Evolutionary conservation across 1,139 yeast species (phyloP).

Genomic region (Kodamaea plutei): DNA sequence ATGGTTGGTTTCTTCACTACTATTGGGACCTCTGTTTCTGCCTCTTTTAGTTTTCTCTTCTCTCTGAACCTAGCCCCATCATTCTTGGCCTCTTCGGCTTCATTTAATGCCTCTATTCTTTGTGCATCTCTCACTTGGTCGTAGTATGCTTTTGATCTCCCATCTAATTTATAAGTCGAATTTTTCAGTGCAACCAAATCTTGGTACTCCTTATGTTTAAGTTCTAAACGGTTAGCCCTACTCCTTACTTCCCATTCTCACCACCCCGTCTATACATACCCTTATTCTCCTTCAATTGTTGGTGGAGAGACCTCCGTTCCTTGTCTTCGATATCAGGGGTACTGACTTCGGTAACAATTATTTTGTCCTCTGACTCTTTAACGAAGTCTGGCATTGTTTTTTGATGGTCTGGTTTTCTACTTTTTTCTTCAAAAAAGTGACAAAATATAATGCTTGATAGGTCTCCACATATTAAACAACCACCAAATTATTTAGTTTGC

Average conservation of each 20-base stretch:
- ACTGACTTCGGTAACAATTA: too few relatives aligned
- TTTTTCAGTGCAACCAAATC: conserved; percentile 14
- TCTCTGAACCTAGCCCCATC: conserved; percentile 10
- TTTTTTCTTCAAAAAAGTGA: neutral
- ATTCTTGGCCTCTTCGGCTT: conserved; percentile 9
- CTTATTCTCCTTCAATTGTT: conserved; percentile 14
- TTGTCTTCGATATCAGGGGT: too few relatives aligned
- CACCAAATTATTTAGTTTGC: too few relatives aligned
- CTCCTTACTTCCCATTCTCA: neutral
- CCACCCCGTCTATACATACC: conserved; percentile 15
- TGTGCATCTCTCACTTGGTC: conserved; percentile 19
- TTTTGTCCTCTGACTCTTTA: too few relatives aligned
- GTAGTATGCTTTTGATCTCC: conserved; percentile 19
- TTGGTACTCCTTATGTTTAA: conserved; percentile 15
- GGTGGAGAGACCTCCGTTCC: conserved; percentile 14
- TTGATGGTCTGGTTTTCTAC: too few relatives aligned
- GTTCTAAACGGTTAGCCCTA: conserved; percentile 13
- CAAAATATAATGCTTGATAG: too few relatives aligned
- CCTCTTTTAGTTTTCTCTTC: conserved; percentile 2
- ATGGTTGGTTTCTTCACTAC: neutral
- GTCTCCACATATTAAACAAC: too few relatives aligned
- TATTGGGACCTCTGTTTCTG: neutral
- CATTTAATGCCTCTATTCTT: conserved; percentile 14
- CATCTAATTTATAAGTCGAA: conserved; percentile 16
- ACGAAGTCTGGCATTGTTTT: conserved; percentile 5